Conservation (phyloP, 2,329 filamentous ascomycete genomes). For the Aaosphaeria pasadenensis region DNA sequence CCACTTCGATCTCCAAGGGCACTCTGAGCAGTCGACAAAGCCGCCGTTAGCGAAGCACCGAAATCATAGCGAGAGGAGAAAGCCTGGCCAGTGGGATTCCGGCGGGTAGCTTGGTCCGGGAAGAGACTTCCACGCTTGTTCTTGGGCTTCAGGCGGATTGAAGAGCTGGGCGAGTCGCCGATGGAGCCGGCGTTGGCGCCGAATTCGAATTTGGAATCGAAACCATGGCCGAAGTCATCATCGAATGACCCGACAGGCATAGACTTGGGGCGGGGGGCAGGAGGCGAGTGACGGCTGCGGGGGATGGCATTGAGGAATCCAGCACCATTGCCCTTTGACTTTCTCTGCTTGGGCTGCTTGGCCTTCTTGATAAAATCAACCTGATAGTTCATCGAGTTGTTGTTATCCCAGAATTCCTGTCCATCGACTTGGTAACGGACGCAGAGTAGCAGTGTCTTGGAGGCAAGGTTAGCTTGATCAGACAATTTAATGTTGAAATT, state of each 20-base stretch:
- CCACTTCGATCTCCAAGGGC: conserved; percentile 56
- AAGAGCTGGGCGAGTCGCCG: conserved; percentile 57
- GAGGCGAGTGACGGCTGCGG: conserved; percentile 48
- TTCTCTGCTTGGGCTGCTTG: conserved; percentile 45
- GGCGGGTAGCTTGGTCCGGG: conserved; percentile 52
- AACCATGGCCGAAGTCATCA: conserved; percentile 65
- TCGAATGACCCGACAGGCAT: conserved; percentile 56
- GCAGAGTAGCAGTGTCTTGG: conserved; percentile 90
- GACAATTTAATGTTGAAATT: conserved; percentile 91
- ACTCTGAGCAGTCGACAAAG: conserved; percentile 71
- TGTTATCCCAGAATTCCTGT: conserved; percentile 95
- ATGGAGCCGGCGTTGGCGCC: conserved; percentile 42
- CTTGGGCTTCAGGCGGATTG: conserved; percentile 68
- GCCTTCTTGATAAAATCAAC: conserved; percentile 85
- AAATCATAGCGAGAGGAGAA: conserved; percentile 97
- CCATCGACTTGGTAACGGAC: conserved; percentile 82
- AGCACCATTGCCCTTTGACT: conserved; percentile 40
- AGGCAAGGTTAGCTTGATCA: conserved; percentile 85
- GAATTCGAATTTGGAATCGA: conserved; percentile 48
- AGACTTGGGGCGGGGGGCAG: conserved; percentile 46
- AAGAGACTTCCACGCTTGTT: conserved; percentile 61
- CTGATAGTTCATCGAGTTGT: conserved; percentile 81
- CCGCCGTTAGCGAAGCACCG: conserved; percentile 81
- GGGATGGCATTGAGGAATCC: conserved; percentile 52
- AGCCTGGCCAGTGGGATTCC: conserved; percentile 60